Percentiles rank a stretch among this genome's conserved stretches.
Evolutionary conservation across 2,329 filamentous ascomycete genomes (phyloP).

Genomic region (Xylaria hypoxylon): DNA sequence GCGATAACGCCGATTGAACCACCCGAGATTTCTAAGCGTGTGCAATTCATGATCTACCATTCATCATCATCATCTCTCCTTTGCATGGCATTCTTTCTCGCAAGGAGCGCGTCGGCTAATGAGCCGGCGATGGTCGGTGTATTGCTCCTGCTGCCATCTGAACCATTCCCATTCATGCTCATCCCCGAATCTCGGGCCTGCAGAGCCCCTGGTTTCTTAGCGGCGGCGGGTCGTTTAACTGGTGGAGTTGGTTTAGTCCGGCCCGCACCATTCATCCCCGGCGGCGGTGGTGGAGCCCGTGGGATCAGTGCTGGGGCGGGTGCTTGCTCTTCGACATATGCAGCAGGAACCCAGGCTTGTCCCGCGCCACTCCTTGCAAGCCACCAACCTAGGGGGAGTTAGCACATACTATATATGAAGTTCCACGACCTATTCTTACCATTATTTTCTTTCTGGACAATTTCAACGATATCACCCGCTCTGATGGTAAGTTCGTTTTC

Average conservation of each 20-base stretch:
- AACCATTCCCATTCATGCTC: slow-evolving; percentile 70
- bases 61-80: slow-evolving; percentile 76
- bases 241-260: slow-evolving; percentile 78
- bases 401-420: slow-evolving; percentile 44
- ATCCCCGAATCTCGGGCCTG: slow-evolving; percentile 79
- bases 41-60: slow-evolving; percentile 61
- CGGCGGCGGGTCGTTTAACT: slow-evolving; percentile 79
- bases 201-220: slow-evolving; percentile 76
- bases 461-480: slow-evolving; percentile 84
- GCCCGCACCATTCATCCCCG: slow-evolving; percentile 60
- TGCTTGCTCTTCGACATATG: slow-evolving; percentile 89
- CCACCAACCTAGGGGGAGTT: slow-evolving; percentile 84
- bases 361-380: slow-evolving; percentile 77
- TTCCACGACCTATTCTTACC: slow-evolving; percentile 67
- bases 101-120: slow-evolving; percentile 81
- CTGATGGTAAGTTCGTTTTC: slow-evolving; percentile 86
- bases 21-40: slow-evolving; percentile 24
- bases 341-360: slow-evolving; percentile 95
- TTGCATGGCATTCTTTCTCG: slow-evolving; percentile 81
- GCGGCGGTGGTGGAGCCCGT: slow-evolving; percentile 74
- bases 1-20: slow-evolving; percentile 13
- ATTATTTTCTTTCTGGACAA: slow-evolving; percentile 95
- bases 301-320: slow-evolving; percentile 72
- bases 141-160: slow-evolving; percentile 72
- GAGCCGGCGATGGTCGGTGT: slow-evolving; percentile 80